These are phyloP conservation scores for Apophysomyces variabilis DNA, from an alignment of 371 early-diverging fungal species.

Conservation along the genomic window DNA sequence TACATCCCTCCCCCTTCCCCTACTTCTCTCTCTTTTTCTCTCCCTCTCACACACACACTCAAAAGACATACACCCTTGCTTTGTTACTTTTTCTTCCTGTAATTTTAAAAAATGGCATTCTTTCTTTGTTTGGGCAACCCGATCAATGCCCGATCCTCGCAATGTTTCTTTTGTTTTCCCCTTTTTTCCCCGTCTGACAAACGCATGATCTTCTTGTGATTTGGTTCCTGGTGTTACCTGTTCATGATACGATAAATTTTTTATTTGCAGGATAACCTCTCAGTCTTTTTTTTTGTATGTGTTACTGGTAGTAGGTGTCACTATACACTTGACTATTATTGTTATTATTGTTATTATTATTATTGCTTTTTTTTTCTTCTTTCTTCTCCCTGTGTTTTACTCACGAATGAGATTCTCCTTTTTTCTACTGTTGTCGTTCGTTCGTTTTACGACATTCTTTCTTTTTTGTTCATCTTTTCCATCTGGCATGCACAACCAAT, in stretches of 20 bases:
- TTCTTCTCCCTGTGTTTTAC: not conserved
- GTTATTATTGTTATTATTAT: not conserved
- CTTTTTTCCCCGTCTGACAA: not conserved
- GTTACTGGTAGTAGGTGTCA: not conserved
- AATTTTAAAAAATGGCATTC: not conserved
- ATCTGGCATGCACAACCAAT: not conserved
- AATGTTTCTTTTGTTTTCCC: not conserved
- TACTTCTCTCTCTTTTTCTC: too few relatives aligned
- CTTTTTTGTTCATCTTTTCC: too few relatives aligned
- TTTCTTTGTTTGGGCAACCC: constrained; percentile 5
- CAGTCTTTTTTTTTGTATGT: not conserved
- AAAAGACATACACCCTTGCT: too few relatives aligned
- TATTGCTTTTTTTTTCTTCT: too few relatives aligned
- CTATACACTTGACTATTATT: not conserved
- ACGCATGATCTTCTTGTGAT: constrained; percentile 10
- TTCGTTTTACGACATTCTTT: too few relatives aligned
- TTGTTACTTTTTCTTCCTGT: too few relatives aligned
- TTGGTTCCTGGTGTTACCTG: not conserved
- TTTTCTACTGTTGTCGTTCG: not conserved
- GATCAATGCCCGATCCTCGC: not conserved
- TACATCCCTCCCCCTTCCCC: too few relatives aligned
- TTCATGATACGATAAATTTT: not conserved
- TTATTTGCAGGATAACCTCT: constrained; percentile 1
- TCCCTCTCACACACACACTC: too few relatives aligned
- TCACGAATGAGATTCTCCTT: not conserved